Percentiles rank a stretch among this genome's conserved stretches.
These are phyloP conservation scores for Hyaloscypha variabilis DNA, from an alignment of 495 filamentous ascomycete genomes.

Conservation along the genomic window DNA sequence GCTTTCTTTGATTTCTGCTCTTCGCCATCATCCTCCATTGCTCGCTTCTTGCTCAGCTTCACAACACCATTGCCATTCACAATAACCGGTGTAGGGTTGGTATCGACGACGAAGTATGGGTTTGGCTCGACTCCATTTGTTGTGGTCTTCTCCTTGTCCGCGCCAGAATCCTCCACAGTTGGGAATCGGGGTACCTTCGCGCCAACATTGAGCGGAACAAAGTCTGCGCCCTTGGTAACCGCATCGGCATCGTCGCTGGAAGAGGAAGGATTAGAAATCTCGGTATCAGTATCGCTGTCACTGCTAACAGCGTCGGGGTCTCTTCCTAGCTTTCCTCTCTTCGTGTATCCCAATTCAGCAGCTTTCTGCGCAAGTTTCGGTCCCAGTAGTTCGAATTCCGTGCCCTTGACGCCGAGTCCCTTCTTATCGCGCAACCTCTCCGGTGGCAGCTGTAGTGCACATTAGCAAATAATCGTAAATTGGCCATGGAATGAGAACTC, in stretches of 20 bases:
- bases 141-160: not conserved
- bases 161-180: not conserved
- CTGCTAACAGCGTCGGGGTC: not conserved
- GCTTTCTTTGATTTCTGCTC: slow-evolving; percentile 17
- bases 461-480: not conserved
- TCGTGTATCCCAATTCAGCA: slow-evolving; percentile 12
- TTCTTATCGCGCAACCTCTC: slow-evolving; percentile 18
- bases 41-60: slow-evolving; percentile 20
- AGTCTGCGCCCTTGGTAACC: not conserved
- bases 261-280: not conserved
- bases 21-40: slow-evolving; percentile 1
- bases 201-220: slow-evolving; percentile 22
- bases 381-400: slow-evolving; percentile 11
- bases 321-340: slow-evolving; percentile 7
- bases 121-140: slow-evolving; percentile 18
- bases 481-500: slow-evolving; percentile 4
- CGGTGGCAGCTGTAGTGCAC: slow-evolving; percentile 13
- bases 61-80: slow-evolving; percentile 3
- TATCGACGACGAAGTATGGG: slow-evolving; percentile 28
- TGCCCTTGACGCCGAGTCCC: slow-evolving; percentile 20
- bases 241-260: slow-evolving; percentile 6
- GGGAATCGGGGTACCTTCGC: slow-evolving; percentile 13
- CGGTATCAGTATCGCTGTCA: slow-evolving; percentile 13
- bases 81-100: slow-evolving; percentile 24
- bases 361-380: slow-evolving; percentile 12